Base-by-base conservation (phyloP, 2,329 filamentous ascomycete species). In the Aspergillus floridensis region DNA sequence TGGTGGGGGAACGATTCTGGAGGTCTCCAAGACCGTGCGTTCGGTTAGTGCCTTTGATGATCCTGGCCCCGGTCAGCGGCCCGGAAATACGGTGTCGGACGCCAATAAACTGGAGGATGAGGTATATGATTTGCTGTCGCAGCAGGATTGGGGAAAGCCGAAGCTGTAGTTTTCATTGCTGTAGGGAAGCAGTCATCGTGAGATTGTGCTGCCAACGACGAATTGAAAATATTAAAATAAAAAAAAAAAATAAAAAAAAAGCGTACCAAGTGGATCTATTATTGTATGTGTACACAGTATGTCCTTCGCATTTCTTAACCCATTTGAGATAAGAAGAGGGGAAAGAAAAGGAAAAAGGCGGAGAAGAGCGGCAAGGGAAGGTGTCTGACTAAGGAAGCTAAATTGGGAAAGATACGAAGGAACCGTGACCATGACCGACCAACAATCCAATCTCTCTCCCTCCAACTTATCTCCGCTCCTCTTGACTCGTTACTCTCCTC, bases 11-110 rank as follows among this genome's bases (percentile, higher is more conserved):
- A 81, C 77, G 16, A 77, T 86, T 16, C 66, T 87, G 47, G 85
- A 88, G 70, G 82, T 87, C 1, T 80, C 81, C 3, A 81, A 82
- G 65, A 78, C 78, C 44, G 82, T 82, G 51, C 77, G 85, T 49
- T 70, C 73, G 47, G 84, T 87, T 1, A 73, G 74, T 59, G 71
- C 76, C 59, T 79, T 79, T 55, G 82, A 82, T 60, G 84, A 86
- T 67, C 80, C 82, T 0, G 84, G 83, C 0, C 84, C 84, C 2
- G 72, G 72, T 16, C 75, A 75, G 26, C 70, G 70, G 49, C 68
- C 72, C 32, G 84, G 84, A 3, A 79, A 79, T 65, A 79, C 76
- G 10, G 77, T 76, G 12, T 79, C 79, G 31, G 79, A 81, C 55
- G 58, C 73, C 52, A 67, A 63, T 31, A 67, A 70, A 21, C 72